Evolutionary conservation across 2,329 filamentous ascomycete species (phyloP).

Genomic region (Colletotrichum spinosum): DNA sequence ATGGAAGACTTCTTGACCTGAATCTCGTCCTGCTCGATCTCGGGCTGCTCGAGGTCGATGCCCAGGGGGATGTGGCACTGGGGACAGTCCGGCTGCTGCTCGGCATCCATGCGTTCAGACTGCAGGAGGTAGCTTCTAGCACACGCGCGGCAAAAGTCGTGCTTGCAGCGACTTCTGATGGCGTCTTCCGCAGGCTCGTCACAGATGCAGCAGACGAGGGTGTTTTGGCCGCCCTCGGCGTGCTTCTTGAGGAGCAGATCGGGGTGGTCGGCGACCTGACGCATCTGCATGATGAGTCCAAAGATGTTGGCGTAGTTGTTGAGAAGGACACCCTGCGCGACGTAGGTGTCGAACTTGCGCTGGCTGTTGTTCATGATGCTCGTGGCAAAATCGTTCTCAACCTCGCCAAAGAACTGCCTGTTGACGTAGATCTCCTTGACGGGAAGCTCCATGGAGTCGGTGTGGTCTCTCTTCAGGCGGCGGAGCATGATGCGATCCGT

Average conservation of each 20-base stretch:
- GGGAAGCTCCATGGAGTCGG: slow-evolving; percentile 93
- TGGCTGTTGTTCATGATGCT: slow-evolving; percentile 95
- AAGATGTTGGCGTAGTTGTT: slow-evolving; percentile 99
- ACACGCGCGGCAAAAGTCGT: slow-evolving; percentile 71
- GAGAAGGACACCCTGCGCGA: slow-evolving; percentile 91
- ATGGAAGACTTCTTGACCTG: slow-evolving; percentile 95
- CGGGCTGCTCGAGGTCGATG: slow-evolving; percentile 94
- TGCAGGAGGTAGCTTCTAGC: slow-evolving; percentile 73
- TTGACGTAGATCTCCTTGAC: slow-evolving; percentile 94
- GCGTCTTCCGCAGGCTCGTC: slow-evolving; percentile 97
- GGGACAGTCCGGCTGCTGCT: slow-evolving; percentile 78
- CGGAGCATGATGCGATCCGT: slow-evolving; percentile 96
- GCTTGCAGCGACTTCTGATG: slow-evolving; percentile 89
- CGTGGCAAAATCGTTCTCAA: slow-evolving; percentile 93
- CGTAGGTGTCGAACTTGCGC: slow-evolving; percentile 94
- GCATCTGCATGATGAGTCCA: slow-evolving; percentile 99
- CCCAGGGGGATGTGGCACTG: slow-evolving; percentile 89
- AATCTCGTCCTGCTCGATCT: slow-evolving; percentile 91
- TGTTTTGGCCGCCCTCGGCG: slow-evolving; percentile 85
- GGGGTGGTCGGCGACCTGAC: slow-evolving; percentile 95
- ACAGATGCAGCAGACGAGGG: slow-evolving; percentile 93
- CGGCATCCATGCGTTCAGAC: slow-evolving; percentile 60
- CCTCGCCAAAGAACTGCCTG: slow-evolving; percentile 95
- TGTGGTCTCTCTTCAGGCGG: slow-evolving; percentile 93
- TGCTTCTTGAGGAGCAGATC: slow-evolving; percentile 94